A percentile compares a stretch with the other conserved stretches of the same genome.
Conservation (phyloP, 2,329 filamentous ascomycete genomes). For the Chaetomiaceae sp. region DNA sequence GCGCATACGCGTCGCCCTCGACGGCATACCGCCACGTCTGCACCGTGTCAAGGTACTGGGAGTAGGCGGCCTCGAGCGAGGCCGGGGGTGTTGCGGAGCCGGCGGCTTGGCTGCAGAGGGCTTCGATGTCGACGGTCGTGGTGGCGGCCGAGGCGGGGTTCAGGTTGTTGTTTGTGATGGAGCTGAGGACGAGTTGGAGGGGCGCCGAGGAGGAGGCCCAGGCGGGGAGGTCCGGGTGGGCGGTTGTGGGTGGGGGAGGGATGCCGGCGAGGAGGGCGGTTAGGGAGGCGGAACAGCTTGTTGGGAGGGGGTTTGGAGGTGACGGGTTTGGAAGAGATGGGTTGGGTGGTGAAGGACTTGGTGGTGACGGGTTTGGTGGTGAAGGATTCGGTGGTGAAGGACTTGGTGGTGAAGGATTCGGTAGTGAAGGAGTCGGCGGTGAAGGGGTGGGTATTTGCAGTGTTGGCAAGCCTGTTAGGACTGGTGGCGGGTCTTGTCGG, state of each 20-base stretch:
- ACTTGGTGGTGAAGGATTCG: not conserved
- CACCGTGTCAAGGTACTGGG: not conserved
- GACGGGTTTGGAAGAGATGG: not conserved
- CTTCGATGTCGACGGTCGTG: not conserved
- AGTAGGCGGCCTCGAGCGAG: not conserved
- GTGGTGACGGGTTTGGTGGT: not conserved
- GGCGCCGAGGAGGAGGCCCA: not conserved
- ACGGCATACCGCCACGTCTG: not conserved
- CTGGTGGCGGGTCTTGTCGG: not conserved
- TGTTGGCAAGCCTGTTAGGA: not conserved
- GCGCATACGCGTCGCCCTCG: not conserved
- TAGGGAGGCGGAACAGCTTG: not conserved
- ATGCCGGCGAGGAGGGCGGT: not conserved
- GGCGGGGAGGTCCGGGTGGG: not conserved
- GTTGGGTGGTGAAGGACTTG: not conserved
- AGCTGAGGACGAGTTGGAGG: not conserved
- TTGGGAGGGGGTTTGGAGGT: not conserved
- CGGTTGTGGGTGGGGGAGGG: not conserved
- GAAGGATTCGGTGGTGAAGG: not conserved
- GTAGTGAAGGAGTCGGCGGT: not conserved
- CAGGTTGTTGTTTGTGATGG: not conserved
- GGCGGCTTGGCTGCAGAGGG: not conserved
- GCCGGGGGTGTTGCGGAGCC: not conserved
- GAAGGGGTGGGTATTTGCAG: not conserved
- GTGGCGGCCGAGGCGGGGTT: not conserved